Evolutionary conservation across 805 yeast genomes (phyloP).

Genomic region (Wickerhamomyces kurtzmanii): DNA sequence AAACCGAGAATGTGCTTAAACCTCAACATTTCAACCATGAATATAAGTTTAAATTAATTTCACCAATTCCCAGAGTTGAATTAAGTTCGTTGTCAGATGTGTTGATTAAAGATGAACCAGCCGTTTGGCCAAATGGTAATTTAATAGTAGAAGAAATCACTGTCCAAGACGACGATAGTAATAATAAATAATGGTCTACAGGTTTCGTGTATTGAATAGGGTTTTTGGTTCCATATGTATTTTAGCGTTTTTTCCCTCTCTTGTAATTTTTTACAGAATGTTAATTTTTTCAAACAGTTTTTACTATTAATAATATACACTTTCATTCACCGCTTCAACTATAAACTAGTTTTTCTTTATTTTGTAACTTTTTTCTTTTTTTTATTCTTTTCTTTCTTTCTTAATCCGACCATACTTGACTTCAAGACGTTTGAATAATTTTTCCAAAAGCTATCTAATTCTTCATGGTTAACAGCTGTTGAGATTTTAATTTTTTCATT

Average conservation of each 20-base stretch:
- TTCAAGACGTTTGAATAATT: constrained; percentile 64
- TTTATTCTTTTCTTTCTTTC: constrained; percentile 76
- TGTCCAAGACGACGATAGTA: constrained; percentile 3
- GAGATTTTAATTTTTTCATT: constrained; percentile 49
- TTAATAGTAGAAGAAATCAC: constrained; percentile 37
- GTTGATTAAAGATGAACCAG: constrained; percentile 29
- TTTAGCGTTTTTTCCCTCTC: constrained; percentile 1
- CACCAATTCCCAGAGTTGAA: constrained; percentile 48
- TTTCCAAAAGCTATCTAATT: constrained; percentile 67
- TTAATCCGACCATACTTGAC: constrained; percentile 63
- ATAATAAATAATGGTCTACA: background rate
- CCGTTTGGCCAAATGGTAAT: constrained; percentile 58
- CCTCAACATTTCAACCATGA: constrained; percentile 33
- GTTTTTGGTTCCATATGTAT: background rate
- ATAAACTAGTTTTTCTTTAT: constrained; percentile 3
- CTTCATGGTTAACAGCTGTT: constrained; percentile 56
- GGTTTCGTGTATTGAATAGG: background rate
- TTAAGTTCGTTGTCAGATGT: constrained; percentile 20
- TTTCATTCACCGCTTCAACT: too few species aligned
- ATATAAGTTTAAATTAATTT: constrained; percentile 38
- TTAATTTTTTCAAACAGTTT: too few species aligned
- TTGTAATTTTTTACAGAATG: too few species aligned
- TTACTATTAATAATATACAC: too few species aligned
- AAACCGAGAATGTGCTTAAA: constrained; percentile 13
- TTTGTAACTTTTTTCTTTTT: constrained; percentile 41